Conservation (phyloP, 345 rosid species). For the Lepidium sativum region DNA sequence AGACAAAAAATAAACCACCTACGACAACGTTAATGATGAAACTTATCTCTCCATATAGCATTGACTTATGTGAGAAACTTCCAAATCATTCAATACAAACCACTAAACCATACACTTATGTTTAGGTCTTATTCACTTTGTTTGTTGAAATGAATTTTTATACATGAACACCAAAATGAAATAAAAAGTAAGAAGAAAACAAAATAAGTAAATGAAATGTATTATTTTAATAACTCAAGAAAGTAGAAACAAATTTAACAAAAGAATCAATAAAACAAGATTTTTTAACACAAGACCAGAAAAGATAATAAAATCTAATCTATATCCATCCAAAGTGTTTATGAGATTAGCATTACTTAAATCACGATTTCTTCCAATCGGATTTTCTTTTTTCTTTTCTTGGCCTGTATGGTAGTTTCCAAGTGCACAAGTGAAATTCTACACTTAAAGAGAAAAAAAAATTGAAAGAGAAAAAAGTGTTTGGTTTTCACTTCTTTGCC, state of each 20-base stretch:
- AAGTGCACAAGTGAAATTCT: constrained; percentile 11
- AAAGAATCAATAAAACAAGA: constrained; percentile 29
- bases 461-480: not conserved
- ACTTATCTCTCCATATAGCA: too few species aligned
- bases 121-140: not conserved
- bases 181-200: not conserved
- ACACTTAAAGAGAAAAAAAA: not conserved
- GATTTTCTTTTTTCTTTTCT: constrained; percentile 15
- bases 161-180: not conserved
- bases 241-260: constrained; percentile 8
- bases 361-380: constrained; percentile 27
- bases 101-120: not conserved
- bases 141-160: not conserved
- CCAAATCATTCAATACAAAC: not conserved
- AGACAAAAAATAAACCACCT: too few species aligned
- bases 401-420: constrained; percentile 16
- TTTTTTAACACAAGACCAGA: constrained; percentile 19
- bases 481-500: not conserved
- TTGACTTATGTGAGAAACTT: too few species aligned
- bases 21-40: too few species aligned
- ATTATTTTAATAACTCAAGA: constrained; percentile 9
- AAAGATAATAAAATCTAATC: constrained; percentile 14
- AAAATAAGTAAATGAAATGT: not conserved
- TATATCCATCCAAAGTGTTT: constrained; percentile 18
- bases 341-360: constrained; percentile 22